Evolutionary conservation across 1,284 basidiomycete species (phyloP).

Genomic region (Thelephora terrestris): DNA sequence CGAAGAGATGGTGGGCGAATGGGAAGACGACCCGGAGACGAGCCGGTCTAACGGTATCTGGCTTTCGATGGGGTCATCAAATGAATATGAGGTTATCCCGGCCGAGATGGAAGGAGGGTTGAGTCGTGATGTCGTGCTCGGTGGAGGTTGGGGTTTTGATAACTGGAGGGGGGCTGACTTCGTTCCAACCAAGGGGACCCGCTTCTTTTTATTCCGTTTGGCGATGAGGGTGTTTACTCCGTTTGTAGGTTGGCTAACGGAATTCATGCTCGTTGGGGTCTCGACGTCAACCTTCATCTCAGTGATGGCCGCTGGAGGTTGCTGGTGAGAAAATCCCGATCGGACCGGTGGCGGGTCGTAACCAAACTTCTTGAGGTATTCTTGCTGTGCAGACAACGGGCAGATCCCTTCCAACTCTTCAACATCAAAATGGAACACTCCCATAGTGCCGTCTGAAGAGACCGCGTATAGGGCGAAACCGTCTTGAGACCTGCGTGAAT

Average conservation of each 20-base stretch:
- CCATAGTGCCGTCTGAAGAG: conserved; percentile 92
- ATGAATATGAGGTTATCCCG: conserved; percentile 13
- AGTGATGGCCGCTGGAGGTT: conserved; percentile 11
- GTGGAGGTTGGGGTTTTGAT: conserved; percentile 19
- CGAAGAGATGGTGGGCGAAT: conserved; percentile 4
- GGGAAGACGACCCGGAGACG: conserved; percentile 9
- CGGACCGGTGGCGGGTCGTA: conserved; percentile 58
- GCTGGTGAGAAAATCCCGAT: conserved; percentile 52
- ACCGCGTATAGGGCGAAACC: conserved; percentile 90
- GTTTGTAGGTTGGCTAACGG: not conserved
- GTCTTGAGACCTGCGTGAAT: conserved; percentile 66
- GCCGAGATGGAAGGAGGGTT: conserved; percentile 6
- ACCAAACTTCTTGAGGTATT: conserved; percentile 73
- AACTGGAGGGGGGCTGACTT: conserved; percentile 25
- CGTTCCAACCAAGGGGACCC: conserved; percentile 37
- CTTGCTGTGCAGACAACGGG: conserved; percentile 60
- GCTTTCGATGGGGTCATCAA: conserved; percentile 15
- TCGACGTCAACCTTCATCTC: not conserved
- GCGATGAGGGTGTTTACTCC: conserved; percentile 60
- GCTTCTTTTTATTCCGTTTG: conserved; percentile 56
- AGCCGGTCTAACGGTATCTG: conserved; percentile 6
- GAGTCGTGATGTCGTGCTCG: conserved; percentile 7
- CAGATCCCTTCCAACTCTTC: conserved; percentile 81
- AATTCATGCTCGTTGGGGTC: too few relatives aligned
- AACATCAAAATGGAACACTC: conserved; percentile 74